phyloP scores from a whole-genome alignment of 495 filamentous ascomycete genomes.

The Xylaria grammica region DNA sequence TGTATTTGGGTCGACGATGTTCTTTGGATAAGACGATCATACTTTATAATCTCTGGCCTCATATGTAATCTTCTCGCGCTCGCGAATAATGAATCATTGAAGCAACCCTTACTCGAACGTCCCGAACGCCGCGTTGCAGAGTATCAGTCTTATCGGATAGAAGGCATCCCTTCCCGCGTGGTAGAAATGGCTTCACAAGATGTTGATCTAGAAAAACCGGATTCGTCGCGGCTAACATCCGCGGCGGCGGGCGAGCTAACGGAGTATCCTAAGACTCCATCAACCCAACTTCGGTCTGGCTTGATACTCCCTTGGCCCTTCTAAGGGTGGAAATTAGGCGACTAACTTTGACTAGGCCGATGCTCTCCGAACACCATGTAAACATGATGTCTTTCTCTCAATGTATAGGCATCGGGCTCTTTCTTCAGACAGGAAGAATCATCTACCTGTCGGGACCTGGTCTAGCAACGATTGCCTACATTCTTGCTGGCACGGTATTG shows the following conservation, averaged over 20 bases:
- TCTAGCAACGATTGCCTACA: conserved; percentile 42
- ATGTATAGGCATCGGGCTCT: conserved; percentile 46
- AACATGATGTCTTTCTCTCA: conserved; percentile 50
- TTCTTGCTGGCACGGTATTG: conserved; percentile 44
- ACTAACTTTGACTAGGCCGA: conserved; percentile 18
- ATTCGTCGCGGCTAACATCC: not conserved
- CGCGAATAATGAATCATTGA: no score
- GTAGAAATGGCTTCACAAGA: not conserved
- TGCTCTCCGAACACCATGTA: conserved; percentile 40
- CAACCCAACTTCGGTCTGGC: conserved; percentile 3
- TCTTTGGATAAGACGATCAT: no score
- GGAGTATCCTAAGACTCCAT: not conserved
- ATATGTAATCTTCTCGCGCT: no score
- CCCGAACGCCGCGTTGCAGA: no score
- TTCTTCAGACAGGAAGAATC: conserved; percentile 43
- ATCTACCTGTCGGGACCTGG: conserved; percentile 47
- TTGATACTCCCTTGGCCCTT: no score
- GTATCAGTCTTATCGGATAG: no score
- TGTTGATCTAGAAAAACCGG: not conserved
- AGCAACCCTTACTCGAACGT: no score
- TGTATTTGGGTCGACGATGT: no score
- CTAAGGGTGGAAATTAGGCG: not conserved
- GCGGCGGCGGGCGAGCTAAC: not conserved
- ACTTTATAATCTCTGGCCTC: no score
- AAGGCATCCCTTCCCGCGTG: not conserved